These are phyloP conservation scores for Neltuma alba DNA, from an alignment of 306 rosid species.

Conservation along the genomic window DNA sequence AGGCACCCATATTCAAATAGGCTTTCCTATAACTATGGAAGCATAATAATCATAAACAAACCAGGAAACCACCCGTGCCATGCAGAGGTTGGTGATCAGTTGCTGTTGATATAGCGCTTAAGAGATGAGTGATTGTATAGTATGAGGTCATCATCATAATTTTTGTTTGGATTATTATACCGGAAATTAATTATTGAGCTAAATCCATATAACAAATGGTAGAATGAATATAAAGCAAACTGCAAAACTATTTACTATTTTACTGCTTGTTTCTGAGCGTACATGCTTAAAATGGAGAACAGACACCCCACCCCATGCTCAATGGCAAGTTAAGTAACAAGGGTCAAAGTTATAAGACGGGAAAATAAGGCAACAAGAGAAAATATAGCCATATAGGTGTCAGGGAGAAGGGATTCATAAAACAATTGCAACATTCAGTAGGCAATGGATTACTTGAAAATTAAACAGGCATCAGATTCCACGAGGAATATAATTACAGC, in stretches of 20 bases:
- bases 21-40: background rate
- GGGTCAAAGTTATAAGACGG: background rate
- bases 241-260: background rate
- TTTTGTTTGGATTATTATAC: constrained; percentile 1
- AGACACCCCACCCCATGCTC: constrained; percentile 13
- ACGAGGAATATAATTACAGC: background rate
- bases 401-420: background rate
- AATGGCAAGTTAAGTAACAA: constrained; percentile 7
- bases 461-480: background rate
- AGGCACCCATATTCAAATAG: constrained; percentile 18
- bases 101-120: background rate
- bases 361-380: background rate
- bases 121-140: background rate
- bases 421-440: background rate
- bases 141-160: background rate
- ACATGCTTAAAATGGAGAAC: constrained; percentile 17
- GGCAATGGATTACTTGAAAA: background rate
- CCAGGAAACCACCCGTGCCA: background rate
- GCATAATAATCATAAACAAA: constrained; percentile 1
- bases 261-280: background rate
- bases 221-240: constrained; percentile 10
- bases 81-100: background rate
- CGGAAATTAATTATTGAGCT: constrained; percentile 10
- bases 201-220: constrained; percentile 1
- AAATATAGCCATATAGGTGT: background rate